Base-by-base conservation (phyloP, 495 filamentous ascomycete species). In the Neurospora sp. region DNA sequence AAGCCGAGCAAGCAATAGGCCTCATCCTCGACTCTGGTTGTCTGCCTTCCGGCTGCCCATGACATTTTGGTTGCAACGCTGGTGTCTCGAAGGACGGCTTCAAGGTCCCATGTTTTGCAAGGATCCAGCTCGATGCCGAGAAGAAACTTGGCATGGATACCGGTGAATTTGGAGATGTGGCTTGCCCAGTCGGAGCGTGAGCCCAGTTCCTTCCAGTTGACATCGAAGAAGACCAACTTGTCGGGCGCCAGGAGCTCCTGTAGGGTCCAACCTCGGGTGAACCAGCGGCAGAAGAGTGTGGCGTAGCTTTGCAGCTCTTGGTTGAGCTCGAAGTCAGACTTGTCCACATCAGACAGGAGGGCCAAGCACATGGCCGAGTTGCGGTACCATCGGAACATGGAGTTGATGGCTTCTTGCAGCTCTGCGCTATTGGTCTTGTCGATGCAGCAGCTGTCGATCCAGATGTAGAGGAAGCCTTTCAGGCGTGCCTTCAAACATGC, bases 201-300 rank as follows among this genome's bases (percentile, higher is more conserved):
- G 11, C 48, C 48, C 12, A 31, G 11, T 0, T 59, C 66, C 0
- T 12, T n/a, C 83, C 81, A 84, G 11, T 72, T 42, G 1, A 9
- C 6, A 11, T 79, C 73, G 71, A 76, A 83, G 71, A 86, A 85
- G 0, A 69, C 18, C 3, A 85, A 20, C 0, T 73, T 18, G 4
- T 8, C 18, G 0, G 81, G 80, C 0, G 83, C 81, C 11, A 86
- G 71, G 0, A 85, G 78, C 72, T 85, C 83, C 48, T 85, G 82
- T 31, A 85, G 59, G 4, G 83, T 84, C 82, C 82, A 86, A 0
- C 83, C 83, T 46, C 84, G 73, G 1, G 71, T 77, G 46, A 85
- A 84, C 82, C 84, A 85, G 5, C 73, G 74, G 66, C 78, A 74
- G 1, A 9, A n/a, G 0, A 16, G 0, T 0, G 48, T 31, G 22